Evolutionary conservation across 2,329 filamentous ascomycete species (phyloP).

Genomic region (Penicillium sp.): DNA sequence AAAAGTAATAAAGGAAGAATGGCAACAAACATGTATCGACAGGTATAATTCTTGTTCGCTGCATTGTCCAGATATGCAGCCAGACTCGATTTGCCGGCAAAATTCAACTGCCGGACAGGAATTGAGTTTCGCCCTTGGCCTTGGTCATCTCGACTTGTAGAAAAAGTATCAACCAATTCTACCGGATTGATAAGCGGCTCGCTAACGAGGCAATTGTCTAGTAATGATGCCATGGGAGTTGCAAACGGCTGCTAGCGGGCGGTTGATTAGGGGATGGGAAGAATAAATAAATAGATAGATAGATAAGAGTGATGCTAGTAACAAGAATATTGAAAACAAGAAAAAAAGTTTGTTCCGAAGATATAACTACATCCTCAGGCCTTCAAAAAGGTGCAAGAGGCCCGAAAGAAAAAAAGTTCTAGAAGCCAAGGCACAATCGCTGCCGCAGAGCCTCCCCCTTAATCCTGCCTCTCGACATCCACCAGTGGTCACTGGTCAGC

Average conservation of each 20-base stretch:
- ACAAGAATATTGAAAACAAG: not conserved
- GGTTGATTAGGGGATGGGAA: not conserved
- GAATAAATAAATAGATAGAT: not conserved
- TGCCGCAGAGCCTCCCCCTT: not conserved
- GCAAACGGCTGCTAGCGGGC: not conserved
- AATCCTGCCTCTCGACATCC: no score
- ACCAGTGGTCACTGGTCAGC: no score
- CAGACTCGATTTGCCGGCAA: not conserved
- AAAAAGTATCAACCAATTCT: slow-evolving; percentile 1
- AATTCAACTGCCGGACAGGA: not conserved
- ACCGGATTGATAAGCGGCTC: not conserved
- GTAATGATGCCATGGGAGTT: not conserved
- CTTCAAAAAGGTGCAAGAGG: no score
- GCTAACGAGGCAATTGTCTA: not conserved
- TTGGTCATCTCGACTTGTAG: not conserved
- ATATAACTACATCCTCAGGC: not conserved
- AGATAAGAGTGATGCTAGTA: no score
- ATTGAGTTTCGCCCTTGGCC: not conserved
- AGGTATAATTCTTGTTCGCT: not conserved
- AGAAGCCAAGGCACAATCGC: not conserved
- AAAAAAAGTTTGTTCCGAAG: not conserved
- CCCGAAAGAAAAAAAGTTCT: not conserved
- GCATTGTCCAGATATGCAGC: not conserved
- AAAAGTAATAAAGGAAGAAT: not conserved
- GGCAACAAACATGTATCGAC: slow-evolving; percentile 11